Evolutionary conservation across 139 green algal genomes (phyloP), one percentile per base, ranked within the genome.

Genomic region (Mesotaenium endlicherianum): DNA sequence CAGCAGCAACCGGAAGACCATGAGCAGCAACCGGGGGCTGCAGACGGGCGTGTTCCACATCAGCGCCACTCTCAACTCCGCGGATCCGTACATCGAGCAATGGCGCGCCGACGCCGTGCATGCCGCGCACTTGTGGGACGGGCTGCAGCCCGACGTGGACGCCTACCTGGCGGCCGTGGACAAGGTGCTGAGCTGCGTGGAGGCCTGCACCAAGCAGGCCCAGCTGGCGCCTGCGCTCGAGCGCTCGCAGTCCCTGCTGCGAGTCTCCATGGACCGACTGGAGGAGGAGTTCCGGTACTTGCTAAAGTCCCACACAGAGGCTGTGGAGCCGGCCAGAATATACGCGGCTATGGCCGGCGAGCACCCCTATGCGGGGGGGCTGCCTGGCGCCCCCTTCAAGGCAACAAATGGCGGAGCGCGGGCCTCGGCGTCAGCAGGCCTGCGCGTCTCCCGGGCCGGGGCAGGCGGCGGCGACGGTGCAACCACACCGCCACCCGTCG

Each of bases 221-320:
- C 53, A 43, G 59, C 39, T 36, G 42, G 44, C 17, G 39, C n/a
- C 30, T 44, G 77, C 53, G 44, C 77, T 42, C 31, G 77, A 76
- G 36, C 34, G 42, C 20, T 31, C 77, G 11, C 47, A 77, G n/a
- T 3, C 36, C 2, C 17, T 84, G 31, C 57, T 84, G n/a, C 30
- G 38, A 17, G 20, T 11, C 31, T 8, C 31, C 4, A 44, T 84
- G 34, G 26, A 31, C 16, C 42, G 57, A 1, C 44, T 84, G n/a
- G 77, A 84, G 57, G 58, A 75, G 39, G 77, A 70, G 5, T 84
- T 84, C 31, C 77, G 57, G 57, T 34, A 84, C 26, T 16, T 84
- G 31, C 68, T 84, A 34, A 26, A 45, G 14, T 31, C 45, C 0
- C 30, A 76, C 42, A 77, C 42, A 39, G 8, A 50, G 31, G 5